Conservation (phyloP, 495 filamentous ascomycete species). For the Aspergillus saccharolyticus region DNA sequence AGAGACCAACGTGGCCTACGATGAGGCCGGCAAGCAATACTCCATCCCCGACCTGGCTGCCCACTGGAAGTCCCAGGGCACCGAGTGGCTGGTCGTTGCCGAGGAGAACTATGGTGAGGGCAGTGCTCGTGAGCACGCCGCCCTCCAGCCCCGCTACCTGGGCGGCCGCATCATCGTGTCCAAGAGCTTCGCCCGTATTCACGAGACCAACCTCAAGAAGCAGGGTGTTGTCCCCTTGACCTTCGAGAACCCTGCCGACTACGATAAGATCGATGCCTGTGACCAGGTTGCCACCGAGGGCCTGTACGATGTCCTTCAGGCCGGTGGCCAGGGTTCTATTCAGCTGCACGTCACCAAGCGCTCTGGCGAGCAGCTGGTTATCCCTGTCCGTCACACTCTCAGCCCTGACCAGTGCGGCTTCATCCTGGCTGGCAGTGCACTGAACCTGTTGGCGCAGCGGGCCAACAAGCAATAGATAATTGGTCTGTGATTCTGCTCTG, state of each 20-base stretch:
- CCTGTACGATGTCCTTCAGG: slow-evolving; percentile 71
- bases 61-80: slow-evolving; percentile 66
- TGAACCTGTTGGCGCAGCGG: slow-evolving; percentile 74
- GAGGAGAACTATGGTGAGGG: slow-evolving; percentile 99
- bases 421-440: slow-evolving; percentile 85
- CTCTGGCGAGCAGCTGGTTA: slow-evolving; percentile 54
- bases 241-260: slow-evolving; percentile 81
- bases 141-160: slow-evolving; percentile 91
- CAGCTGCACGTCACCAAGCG: slow-evolving; percentile 57
- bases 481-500: neutral
- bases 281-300: slow-evolving; percentile 79
- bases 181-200: slow-evolving; percentile 93
- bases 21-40: slow-evolving; percentile 60
- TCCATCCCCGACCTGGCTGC: slow-evolving; percentile 79
- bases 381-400: slow-evolving; percentile 63
- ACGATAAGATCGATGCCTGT: slow-evolving; percentile 72
- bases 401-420: slow-evolving; percentile 85
- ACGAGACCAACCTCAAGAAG: slow-evolving; percentile 99
- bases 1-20: slow-evolving; percentile 87
- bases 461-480: neutral
- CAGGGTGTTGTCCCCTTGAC: slow-evolving; percentile 93
- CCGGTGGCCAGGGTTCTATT: slow-evolving; percentile 77
- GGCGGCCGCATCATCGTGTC: slow-evolving; percentile 82
- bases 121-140: slow-evolving; percentile 89
- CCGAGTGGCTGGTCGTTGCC: slow-evolving; percentile 85